Percentiles rank a stretch among this genome's conserved stretches.
Evolutionary conservation across 257 asterid species (phyloP).

Genomic region (Solanum peruvianum): DNA sequence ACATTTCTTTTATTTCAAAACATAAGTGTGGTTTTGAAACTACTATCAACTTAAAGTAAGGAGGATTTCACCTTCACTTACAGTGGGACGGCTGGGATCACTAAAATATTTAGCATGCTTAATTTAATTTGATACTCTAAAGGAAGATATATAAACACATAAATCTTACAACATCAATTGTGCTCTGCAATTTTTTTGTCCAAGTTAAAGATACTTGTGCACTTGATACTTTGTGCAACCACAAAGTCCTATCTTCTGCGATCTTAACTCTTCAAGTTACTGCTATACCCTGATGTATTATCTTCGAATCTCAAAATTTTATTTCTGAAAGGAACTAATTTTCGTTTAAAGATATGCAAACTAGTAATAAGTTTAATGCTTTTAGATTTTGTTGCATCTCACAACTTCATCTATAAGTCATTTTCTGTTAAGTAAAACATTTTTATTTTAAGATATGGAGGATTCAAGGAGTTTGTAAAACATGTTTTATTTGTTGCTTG

Average conservation of each 20-base stretch:
- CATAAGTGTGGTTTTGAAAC: not conserved
- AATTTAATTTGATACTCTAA: not conserved
- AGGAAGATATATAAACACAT: not conserved
- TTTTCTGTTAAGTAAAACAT: not conserved
- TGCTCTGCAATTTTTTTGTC: not conserved
- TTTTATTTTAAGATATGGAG: not conserved
- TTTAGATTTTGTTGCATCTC: not conserved
- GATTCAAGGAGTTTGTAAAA: not conserved
- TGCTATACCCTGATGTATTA: not conserved
- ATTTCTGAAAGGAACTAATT: not conserved
- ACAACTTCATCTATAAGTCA: not conserved
- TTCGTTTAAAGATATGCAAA: not conserved
- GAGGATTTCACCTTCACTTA: not conserved
- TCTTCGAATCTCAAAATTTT: not conserved
- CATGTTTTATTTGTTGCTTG: no score
- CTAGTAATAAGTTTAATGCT: not conserved
- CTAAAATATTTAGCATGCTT: not conserved
- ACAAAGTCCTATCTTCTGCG: not conserved
- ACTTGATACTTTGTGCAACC: no score
- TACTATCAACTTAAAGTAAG: not conserved
- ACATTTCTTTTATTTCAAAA: slow-evolving; percentile 1
- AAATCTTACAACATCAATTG: not conserved
- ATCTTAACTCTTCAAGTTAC: not conserved
- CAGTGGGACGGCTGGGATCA: not conserved
- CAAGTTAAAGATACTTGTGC: no score